These are phyloP conservation scores for Lasiodiplodia sp. DNA, from an alignment of 2,329 filamentous ascomycete genomes.

Conservation along the genomic window DNA sequence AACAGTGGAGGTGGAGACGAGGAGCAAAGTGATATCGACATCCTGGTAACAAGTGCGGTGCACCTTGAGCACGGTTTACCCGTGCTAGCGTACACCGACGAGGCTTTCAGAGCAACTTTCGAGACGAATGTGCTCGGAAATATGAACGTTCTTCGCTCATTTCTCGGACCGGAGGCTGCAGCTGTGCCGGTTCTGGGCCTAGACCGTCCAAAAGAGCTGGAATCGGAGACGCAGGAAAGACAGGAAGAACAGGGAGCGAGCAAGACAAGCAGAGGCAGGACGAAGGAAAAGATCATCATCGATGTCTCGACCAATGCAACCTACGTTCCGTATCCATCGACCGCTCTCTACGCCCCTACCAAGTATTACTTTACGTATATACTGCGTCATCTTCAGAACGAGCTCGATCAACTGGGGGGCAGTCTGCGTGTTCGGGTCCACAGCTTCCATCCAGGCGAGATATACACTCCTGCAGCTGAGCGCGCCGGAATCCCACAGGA, in stretches of 20 bases:
- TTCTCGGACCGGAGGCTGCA: constrained; percentile 12
- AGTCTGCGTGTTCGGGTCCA: not conserved
- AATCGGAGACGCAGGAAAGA: not conserved
- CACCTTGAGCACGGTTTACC: constrained; percentile 6
- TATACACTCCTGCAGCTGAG: not conserved
- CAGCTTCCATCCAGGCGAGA: constrained; percentile 5
- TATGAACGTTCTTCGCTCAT: constrained; percentile 32
- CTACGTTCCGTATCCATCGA: constrained; percentile 4
- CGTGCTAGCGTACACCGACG: constrained; percentile 21
- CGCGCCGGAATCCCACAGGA: not conserved
- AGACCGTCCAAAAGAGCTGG: constrained; percentile 12
- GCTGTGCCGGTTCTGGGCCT: not conserved
- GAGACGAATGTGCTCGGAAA: constrained; percentile 32
- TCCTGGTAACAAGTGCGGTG: constrained; percentile 32
- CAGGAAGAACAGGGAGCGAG: not conserved
- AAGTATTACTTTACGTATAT: not conserved
- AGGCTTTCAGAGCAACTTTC: constrained; percentile 2
- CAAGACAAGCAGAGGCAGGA: not conserved
- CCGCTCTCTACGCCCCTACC: constrained; percentile 27
- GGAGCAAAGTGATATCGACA: constrained; percentile 18
- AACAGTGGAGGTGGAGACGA: not conserved
- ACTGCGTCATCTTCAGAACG: constrained; percentile 23
- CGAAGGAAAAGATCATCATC: constrained; percentile 17
- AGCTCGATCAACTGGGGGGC: not conserved
- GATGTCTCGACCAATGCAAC: constrained; percentile 22